Base-by-base conservation (phyloP, 2,329 filamentous ascomycete species). In the Cladophialophora psammophila region DNA sequence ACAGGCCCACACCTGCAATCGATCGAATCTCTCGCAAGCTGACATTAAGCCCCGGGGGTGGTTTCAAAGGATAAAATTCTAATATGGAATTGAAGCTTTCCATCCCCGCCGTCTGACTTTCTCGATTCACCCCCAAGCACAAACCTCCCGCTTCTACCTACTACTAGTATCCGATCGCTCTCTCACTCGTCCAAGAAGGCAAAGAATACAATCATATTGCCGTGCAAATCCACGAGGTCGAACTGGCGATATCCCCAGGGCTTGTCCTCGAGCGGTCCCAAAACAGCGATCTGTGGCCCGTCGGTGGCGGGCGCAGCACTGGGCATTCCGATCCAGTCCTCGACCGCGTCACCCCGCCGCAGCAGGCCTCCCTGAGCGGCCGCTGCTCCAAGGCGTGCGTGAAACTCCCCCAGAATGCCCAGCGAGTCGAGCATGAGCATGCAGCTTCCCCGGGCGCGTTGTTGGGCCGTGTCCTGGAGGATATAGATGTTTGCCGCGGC, bases 401-500 rank as follows among this genome's bases (percentile, higher is more conserved):
- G 20, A 0, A 48, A n/a, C 6, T 48, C 42, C 7, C 20, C 42
- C 10, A 48, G n/a, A 6, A n/a, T n/a, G 20, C n/a, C 1, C 42
- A 48, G n/a, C 15, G 42, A 20, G 15, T 20, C 10, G 7, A 48
- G 18, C 42, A 48, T 48, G 42, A 48, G 18, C 42, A 48, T 48
- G 42, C 42, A 48, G n/a, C 42, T 48, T 7, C 42, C 42, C 7
- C 15, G 5, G 6, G n/a, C 42, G 5, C n/a, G 15, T 20, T 48
- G 7, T n/a, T 48, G 26, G 26, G 26, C 26, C 26, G 26, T 7
- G 42, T 48, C 42, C 42, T 48, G 42, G n/a, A 48, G 2, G 42
- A 48, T 48, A 15, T 48, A 48, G n/a, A 48, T 48, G 42, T 48
- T 48, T 5, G 42, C 42, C n/a, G 42, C 42, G n/a, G 42, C 42